phyloP scores from a whole-genome alignment of 2,329 filamentous ascomycete genomes.

The Dothideomycetidae sp. region DNA sequence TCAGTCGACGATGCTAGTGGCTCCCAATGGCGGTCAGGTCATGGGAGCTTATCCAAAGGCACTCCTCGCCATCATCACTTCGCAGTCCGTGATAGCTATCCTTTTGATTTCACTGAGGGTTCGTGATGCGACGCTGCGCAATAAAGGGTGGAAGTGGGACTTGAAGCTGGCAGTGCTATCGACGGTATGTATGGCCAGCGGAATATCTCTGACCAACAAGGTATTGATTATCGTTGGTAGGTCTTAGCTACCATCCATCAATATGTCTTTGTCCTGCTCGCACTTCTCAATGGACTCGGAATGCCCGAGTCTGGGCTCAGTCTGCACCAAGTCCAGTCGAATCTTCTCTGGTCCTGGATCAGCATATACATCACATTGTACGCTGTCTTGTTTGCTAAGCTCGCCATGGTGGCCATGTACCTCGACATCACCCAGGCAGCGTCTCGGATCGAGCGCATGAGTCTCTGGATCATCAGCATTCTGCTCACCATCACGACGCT shows the following conservation, averaged over 20 bases:
- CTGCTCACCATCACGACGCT: not conserved
- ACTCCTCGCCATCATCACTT: no score
- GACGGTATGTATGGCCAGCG: no score
- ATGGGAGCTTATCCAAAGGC: no score
- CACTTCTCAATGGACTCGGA: constrained; percentile 4
- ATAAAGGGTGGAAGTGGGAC: no score
- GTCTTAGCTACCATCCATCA: not conserved
- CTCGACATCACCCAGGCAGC: constrained; percentile 1
- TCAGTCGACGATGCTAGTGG: no score
- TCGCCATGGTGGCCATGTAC: constrained; percentile 5
- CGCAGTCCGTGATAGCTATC: no score
- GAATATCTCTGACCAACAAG: no score
- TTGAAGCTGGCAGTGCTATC: no score
- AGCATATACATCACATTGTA: not conserved
- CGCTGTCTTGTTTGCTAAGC: not conserved
- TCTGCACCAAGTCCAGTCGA: not conserved
- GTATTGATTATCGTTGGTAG: no score
- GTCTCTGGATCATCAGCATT: constrained; percentile 1
- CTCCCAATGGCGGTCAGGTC: no score
- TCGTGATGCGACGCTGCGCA: no score
- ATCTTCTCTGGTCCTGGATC: constrained; percentile 1
- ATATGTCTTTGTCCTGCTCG: not conserved
- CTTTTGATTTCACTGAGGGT: no score
- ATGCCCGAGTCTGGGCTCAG: not conserved
- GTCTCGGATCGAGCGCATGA: not conserved